Percentiles rank a stretch among this genome's conserved stretches.
Evolutionary conservation across 148 eudicot species (phyloP).

Genomic region (Fallopia convolvulus): DNA sequence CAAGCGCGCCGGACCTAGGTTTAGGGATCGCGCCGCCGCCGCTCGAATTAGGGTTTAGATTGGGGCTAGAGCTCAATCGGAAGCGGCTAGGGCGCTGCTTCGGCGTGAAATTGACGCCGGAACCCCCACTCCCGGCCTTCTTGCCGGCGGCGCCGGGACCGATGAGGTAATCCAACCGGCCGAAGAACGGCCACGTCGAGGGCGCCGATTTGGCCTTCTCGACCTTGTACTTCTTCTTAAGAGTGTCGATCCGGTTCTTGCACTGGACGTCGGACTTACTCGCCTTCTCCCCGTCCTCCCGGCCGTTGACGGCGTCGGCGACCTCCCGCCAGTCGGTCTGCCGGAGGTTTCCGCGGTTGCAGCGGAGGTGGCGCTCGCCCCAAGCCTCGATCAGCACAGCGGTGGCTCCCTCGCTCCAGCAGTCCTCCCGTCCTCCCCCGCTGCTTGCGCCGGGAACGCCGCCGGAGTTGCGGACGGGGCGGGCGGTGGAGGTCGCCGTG

Average conservation of each 20-base stretch:
- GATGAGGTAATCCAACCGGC: slow-evolving; percentile 46
- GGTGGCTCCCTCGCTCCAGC: slow-evolving; percentile 94
- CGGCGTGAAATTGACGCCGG: not conserved
- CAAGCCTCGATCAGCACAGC: slow-evolving; percentile 78
- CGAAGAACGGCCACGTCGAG: slow-evolving; percentile 59
- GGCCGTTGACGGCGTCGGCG: slow-evolving; percentile 52
- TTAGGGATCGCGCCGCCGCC: not conserved
- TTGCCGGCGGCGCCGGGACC: slow-evolving; percentile 63
- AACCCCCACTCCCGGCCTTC: slow-evolving; percentile 33
- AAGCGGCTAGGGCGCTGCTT: slow-evolving; percentile 20
- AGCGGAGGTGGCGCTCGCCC: slow-evolving; percentile 75
- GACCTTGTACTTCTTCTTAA: slow-evolving; percentile 51
- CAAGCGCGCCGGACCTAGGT: not conserved
- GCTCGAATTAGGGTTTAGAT: slow-evolving; percentile 3
- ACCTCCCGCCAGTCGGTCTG: slow-evolving; percentile 96
- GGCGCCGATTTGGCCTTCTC: slow-evolving; percentile 19
- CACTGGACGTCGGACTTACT: slow-evolving; percentile 84
- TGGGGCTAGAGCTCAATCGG: not conserved
- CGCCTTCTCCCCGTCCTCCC: slow-evolving; percentile 36
- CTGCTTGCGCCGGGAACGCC: not conserved
- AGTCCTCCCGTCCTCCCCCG: slow-evolving; percentile 53
- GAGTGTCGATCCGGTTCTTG: slow-evolving; percentile 81
- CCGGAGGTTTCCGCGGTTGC: slow-evolving; percentile 75
- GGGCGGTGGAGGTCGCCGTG: not conserved
- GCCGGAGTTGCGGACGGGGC: slow-evolving; percentile 2